Evolutionary conservation across 2,329 filamentous ascomycete genomes (phyloP).

Genomic region (Cytospora chrysosperma): DNA sequence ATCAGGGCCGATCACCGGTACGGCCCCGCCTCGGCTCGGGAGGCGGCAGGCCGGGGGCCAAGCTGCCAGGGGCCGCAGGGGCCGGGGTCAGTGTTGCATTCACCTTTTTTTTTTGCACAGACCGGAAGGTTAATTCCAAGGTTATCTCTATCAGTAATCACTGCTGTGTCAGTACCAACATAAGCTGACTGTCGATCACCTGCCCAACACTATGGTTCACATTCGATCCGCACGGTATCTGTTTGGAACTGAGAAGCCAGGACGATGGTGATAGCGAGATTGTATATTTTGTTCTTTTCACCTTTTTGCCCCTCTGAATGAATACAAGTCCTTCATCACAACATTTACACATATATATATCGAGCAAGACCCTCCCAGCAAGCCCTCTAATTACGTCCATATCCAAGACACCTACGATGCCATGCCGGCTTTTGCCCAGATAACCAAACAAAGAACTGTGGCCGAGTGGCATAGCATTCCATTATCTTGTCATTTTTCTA

Average conservation of each 20-base stretch:
- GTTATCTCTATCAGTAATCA: neutral
- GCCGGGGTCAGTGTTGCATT: neutral
- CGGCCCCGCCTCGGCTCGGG: too few species aligned
- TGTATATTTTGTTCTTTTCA: too few species aligned
- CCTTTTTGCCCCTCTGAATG: too few species aligned
- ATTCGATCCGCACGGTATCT: neutral
- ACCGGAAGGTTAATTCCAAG: neutral
- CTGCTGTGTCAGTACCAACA: neutral
- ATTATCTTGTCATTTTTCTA: too few species aligned
- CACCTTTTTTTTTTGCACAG: too few species aligned
- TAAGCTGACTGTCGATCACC: neutral
- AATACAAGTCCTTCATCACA: too few species aligned
- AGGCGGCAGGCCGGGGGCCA: neutral
- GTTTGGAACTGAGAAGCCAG: neutral
- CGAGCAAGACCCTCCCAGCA: neutral
- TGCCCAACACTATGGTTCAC: neutral
- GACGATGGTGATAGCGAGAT: neutral
- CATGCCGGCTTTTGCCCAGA: neutral
- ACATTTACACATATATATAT: neutral
- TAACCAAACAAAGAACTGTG: neutral
- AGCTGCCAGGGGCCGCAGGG: neutral
- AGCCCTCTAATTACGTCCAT: neutral
- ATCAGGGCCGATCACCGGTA: too few species aligned
- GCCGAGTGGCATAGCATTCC: neutral
- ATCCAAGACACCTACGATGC: neutral